phyloP scores from a whole-genome alignment of 352 stramenopile species.

The Vaucheria bursata region DNA sequence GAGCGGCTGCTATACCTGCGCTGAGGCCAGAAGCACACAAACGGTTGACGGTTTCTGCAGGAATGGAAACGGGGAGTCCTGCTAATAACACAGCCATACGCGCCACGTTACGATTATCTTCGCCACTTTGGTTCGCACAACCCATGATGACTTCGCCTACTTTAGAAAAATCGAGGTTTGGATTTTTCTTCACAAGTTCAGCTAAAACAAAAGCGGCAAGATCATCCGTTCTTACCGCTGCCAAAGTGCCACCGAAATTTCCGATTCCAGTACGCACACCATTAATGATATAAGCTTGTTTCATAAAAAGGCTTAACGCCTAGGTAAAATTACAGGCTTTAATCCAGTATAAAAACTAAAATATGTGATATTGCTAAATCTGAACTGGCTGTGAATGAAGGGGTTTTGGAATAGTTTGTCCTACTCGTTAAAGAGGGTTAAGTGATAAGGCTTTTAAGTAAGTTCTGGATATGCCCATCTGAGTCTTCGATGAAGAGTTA shows the following conservation, averaged over 20 bases:
- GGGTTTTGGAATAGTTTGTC: no score
- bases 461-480: no score
- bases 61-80: conserved; percentile 7
- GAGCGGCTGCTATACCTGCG: neutral
- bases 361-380: no score
- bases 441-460: no score
- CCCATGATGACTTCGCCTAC: neutral
- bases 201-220: neutral
- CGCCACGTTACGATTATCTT: neutral
- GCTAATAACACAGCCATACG: conserved; percentile 3
- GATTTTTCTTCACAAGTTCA: neutral
- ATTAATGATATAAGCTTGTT: neutral
- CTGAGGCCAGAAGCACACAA: conserved; percentile 5
- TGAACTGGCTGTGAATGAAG: no score
- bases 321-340: no score
- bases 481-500: no score
- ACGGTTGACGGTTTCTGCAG: conserved; percentile 10
- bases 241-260: neutral
- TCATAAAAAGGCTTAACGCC: no score
- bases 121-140: neutral
- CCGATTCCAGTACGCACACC: neutral
- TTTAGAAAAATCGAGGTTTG: neutral
- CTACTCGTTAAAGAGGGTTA: no score
- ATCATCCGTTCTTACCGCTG: neutral
- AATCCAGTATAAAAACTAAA: no score